Base-by-base conservation (phyloP, 257 asterid genomes). In the Fraxinus pennsylvanica region DNA sequence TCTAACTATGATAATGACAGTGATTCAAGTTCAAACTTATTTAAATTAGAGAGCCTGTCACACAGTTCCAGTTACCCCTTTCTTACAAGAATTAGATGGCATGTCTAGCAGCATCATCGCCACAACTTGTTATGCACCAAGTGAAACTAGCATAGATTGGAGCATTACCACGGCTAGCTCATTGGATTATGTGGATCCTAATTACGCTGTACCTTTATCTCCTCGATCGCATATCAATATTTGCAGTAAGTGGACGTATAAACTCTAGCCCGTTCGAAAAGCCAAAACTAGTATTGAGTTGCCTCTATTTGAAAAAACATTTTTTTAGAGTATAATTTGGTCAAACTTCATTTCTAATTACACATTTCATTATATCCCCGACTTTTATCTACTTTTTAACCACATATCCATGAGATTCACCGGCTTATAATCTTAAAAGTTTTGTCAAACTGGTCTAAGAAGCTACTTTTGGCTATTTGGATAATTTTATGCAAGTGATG, bases 121-220 rank as follows among this genome's bases (percentile, higher is more conserved):
- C 1, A 39, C 45, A 39, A 39, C 45, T 39, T 39, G 45, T 39
- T 84, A 84, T 71, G 88, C 88, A 38, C 89, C 86, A 39, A 87
- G 91, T 9, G 89, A 87, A 83, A 87, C 82, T 39, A 87, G 89
- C 61, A 74, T 85, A 67, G 86, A 83, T 39, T 87, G 91, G 89
- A 87, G 86, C 35, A 79, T 82, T 29, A 81, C 75, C 13, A 83
- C 89, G 9, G 86, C 84, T 12, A 85, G 89, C 35, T 85, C 2
- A 9, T 57, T 57, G 13, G 10, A 57, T 21, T 57, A 0, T 57
- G 66, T 15, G 25, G 65, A 54, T 9, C 65, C 21, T 7, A 54
- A 54, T 57, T 21, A 19, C n/a, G 3, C 1, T 54, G 25, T 9
- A 54, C 25, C 5, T 14, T 15, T 47, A 2, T 47, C 19, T 10